phyloP scores from a whole-genome alignment of 306 rosid genomes.

The Glycine tomentella region DNA sequence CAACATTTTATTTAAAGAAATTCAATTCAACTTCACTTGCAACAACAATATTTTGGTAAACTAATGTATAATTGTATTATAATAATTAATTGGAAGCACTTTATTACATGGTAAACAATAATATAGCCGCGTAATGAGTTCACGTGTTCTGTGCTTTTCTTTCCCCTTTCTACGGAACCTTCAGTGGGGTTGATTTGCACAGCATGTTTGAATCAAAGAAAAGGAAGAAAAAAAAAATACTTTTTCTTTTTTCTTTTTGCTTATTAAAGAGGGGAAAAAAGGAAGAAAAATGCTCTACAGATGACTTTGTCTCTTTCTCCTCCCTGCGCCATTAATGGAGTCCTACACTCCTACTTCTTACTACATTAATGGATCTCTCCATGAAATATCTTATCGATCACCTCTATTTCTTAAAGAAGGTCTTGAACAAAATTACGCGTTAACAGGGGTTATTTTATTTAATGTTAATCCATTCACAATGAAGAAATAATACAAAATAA shows the following conservation, averaged over 20 bases:
- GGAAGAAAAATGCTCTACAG: not conserved
- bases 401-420: not conserved
- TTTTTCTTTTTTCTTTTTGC: not conserved
- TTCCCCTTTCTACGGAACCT: not conserved
- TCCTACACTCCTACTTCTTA: not conserved
- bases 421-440: not conserved
- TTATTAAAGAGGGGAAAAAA: not conserved
- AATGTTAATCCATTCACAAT: not conserved
- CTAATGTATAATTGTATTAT: too few species aligned
- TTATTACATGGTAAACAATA: too few species aligned
- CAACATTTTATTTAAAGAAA: too few species aligned
- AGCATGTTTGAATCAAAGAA: not conserved
- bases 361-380: not conserved
- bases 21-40: too few species aligned
- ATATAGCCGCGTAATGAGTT: too few species aligned
- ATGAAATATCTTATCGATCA: not conserved
- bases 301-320: not conserved
- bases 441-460: not conserved
- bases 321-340: not conserved
- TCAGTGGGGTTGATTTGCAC: not conserved
- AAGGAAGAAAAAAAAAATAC: too few species aligned
- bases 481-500: not conserved
- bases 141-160: not conserved
- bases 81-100: too few species aligned
- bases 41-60: too few species aligned